phyloP scores from a whole-genome alignment of 2,329 filamentous ascomycete species.

The Zasmidium citrigriseum region DNA sequence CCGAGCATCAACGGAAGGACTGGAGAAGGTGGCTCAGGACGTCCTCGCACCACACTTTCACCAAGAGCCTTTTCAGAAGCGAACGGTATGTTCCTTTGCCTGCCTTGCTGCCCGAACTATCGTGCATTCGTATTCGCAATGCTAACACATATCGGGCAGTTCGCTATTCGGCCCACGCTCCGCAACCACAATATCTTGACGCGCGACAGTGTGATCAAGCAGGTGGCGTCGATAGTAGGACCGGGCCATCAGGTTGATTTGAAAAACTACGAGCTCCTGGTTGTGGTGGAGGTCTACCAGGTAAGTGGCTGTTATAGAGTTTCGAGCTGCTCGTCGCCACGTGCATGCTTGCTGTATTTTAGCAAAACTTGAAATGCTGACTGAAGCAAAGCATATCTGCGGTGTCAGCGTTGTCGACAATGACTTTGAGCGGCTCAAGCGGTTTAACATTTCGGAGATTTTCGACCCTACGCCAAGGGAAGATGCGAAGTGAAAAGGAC shows the following conservation, averaged over 20 bases:
- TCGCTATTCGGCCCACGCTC: conserved; percentile 79
- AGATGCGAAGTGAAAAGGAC: conserved; percentile 5
- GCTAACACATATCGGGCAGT: conserved; percentile 52
- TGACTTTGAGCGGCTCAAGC: conserved; percentile 73
- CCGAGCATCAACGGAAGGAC: conserved; percentile 68
- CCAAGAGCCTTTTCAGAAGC: conserved; percentile 47
- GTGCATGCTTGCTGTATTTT: neutral
- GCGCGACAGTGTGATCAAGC: conserved; percentile 69
- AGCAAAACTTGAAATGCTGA: neutral
- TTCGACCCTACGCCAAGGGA: conserved; percentile 54
- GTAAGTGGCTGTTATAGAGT: conserved; percentile 48
- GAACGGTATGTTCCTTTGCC: conserved; percentile 53
- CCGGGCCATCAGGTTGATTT: conserved; percentile 74
- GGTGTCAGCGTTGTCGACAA: conserved; percentile 77
- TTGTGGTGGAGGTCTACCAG: conserved; percentile 79
- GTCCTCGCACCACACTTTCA: conserved; percentile 68
- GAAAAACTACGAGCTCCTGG: conserved; percentile 73
- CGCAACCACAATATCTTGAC: conserved; percentile 71
- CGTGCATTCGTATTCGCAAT: neutral
- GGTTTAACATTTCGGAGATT: conserved; percentile 73
- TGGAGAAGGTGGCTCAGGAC: conserved; percentile 64
- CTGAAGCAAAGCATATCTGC: conserved; percentile 62
- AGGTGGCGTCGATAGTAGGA: conserved; percentile 66
- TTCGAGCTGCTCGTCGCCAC: conserved; percentile 12
- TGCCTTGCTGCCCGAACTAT: neutral